Evolutionary conservation across 148 eudicot genomes (phyloP).

Genomic region (Rhododendron ovatum): DNA sequence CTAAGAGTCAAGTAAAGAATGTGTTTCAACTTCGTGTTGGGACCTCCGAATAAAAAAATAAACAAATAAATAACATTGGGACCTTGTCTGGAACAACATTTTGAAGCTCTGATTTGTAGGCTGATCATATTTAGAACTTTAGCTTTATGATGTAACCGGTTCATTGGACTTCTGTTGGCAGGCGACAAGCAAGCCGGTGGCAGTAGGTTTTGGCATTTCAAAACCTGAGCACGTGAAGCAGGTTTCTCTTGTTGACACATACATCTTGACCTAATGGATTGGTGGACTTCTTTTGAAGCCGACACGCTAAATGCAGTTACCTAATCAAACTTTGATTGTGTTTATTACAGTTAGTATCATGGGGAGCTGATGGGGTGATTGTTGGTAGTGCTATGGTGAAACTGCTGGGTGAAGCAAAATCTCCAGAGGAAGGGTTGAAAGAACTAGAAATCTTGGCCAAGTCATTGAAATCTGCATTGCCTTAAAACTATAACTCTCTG

Average conservation of each 20-base stretch:
- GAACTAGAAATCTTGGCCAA: not conserved
- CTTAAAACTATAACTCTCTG: not conserved
- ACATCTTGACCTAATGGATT: not conserved
- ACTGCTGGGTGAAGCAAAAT: slow-evolving; percentile 55
- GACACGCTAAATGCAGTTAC: not conserved
- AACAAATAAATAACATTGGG: not conserved
- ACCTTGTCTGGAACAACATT: not conserved
- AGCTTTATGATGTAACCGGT: not conserved
- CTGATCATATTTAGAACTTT: not conserved
- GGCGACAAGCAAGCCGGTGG: slow-evolving; percentile 76
- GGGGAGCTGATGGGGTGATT: slow-evolving; percentile 97
- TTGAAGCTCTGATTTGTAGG: not conserved
- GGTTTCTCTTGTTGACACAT: slow-evolving; percentile 25
- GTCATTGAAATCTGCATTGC: not conserved
- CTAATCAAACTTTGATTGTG: not conserved
- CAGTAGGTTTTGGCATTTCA: slow-evolving; percentile 93
- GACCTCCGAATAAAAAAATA: not conserved
- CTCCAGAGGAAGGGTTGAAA: not conserved
- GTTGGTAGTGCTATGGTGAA: slow-evolving; percentile 83
- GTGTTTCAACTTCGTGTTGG: not conserved
- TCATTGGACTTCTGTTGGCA: slow-evolving; percentile 17
- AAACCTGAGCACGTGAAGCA: slow-evolving; percentile 80
- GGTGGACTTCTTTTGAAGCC: not conserved
- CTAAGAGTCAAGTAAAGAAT: not conserved
- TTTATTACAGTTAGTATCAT: slow-evolving; percentile 53